A percentile compares a stretch with the other conserved stretches of the same genome.
Conservation (phyloP, 371 early-diverging fungal species). For the Mortierella sp. region DNA sequence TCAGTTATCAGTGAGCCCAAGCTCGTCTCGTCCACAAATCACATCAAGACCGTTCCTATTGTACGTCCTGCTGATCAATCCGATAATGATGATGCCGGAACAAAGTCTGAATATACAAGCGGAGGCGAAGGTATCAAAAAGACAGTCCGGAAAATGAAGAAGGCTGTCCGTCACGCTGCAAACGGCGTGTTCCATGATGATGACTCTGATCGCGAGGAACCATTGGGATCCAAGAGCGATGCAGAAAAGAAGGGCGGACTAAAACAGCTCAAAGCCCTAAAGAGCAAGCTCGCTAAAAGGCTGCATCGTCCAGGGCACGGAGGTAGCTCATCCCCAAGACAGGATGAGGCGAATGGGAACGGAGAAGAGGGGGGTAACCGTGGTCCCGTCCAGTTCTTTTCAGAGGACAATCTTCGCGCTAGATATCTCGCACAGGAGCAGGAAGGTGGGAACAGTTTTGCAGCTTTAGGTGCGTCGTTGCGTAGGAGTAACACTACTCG, state of each 20-base stretch:
- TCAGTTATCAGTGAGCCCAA: conserved; percentile 54
- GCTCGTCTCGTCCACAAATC: conserved; percentile 48
- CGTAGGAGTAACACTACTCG: conserved; percentile 56
- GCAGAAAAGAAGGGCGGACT: conserved; percentile 53
- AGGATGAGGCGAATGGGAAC: conserved; percentile 6
- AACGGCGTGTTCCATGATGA: conserved; percentile 47
- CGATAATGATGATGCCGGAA: conserved; percentile 49
- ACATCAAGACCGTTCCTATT: conserved; percentile 54
- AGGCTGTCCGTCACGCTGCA: conserved; percentile 47
- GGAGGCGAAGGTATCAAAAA: conserved; percentile 57
- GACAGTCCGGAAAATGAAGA: conserved; percentile 46
- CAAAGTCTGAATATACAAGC: conserved; percentile 52
- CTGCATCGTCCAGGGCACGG: conserved; percentile 47
- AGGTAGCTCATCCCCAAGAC: conserved; percentile 17
- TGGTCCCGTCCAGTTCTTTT: conserved; percentile 53
- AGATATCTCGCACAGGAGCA: conserved; percentile 48
- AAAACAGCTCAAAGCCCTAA: conserved; percentile 53
- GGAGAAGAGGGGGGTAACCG: conserved; percentile 22
- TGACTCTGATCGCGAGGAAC: conserved; percentile 53
- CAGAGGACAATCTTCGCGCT: conserved; percentile 53
- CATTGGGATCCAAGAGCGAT: conserved; percentile 52
- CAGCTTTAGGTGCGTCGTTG: conserved; percentile 42
- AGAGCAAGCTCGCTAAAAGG: conserved; percentile 55
- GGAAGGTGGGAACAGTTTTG: conserved; percentile 38
- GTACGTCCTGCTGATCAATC: conserved; percentile 55